Base-by-base conservation (phyloP, 148 eudicot genomes). In the Chenopodium suecicum region DNA sequence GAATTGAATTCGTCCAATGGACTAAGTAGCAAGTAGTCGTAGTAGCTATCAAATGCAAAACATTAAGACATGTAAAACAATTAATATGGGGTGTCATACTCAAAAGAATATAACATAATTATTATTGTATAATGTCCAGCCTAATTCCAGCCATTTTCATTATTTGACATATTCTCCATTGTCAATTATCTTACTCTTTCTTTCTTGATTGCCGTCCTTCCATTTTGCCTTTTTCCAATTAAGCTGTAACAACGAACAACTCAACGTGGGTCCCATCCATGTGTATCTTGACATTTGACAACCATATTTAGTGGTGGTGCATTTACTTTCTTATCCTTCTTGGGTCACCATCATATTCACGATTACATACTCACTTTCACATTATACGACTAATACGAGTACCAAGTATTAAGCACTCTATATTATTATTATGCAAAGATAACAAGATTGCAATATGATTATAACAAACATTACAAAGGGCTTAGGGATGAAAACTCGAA, bases 291-390 rank as follows among this genome's bases (percentile, higher is more conserved):
- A 76, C 50, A 10, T 22, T 41, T 73, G 71, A 54, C 47, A 74
- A 60, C 78, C 76, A 10, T 10, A 44, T 74, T 76, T 65, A 25
- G 77, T 77, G 83, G 83, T 70, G 31, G 17, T 11, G 25, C 80
- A 12, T 75, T 46, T 75, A 48, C 68, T 56, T 70, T 56, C 47
- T 17, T 37, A 65, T 44, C n/a, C 12, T 9, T 9, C 12, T 9
- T 9, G 56, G 20, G 4, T 44, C n/a, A 27, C 50, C 64, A 65
- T 25, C 4, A 22, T 2, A 9, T 68, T 44, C 7, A 64, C 5
- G 44, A 20, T 8, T 76, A 13, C 27, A 16, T n/a, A 1, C 6
- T 27, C 37, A 32, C 44, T 7, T 58, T n/a, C 41, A 79, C 44
- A 32, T 70, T 70, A 9, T 48, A 56, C 6, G 29, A 27, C 29